Evolutionary conservation across 768 basidiomycete species (phyloP), one percentile per base, ranked within the genome.

Genomic region (Podaxis rugospora): DNA sequence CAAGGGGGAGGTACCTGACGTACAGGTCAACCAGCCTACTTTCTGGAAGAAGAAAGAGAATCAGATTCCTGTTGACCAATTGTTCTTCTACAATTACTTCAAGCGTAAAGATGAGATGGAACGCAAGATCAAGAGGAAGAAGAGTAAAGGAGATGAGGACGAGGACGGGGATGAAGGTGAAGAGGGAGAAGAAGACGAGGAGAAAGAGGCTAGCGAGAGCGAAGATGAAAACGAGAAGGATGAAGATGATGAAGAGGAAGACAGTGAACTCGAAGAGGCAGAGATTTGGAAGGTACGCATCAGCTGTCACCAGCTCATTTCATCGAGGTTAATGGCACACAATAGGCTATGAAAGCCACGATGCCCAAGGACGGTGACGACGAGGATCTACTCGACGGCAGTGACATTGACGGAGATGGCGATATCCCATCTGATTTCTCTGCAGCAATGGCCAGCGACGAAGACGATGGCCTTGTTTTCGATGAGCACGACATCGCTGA

Each of bases 1-100:
- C 49, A 85, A 82, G 67, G 86, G 87, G 2, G 84, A 88, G 59
- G 75, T 81, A 32, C 75, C 73, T 51, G 72, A 75, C 2, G 76
- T 74, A 25, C 68, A 81, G 62, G 84, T 95, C 53, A 95, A 98
- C 67, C 86, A 89, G 40, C 84, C 84, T 49, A 77, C 70, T 53
- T 97, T 94, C 72, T 83, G 90, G 83, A 84, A 78, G 69, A 84
- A 79, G 71, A 83, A 79, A 65, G 80, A 76, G 23, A 80, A 84
- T 57, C 87, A 93, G 54, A 82, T 98, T 4, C 90, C 93, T 0
- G 93, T 86, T 16, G 95, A 98, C 69, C 92, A 96, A 79, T 88
- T 91, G 49, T 98, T 98, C 80, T 97, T 94, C 78, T 88, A 98
- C 72, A 87, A 87, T 66, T 98, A 85, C 76, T 98, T 97, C 71